Conservation (phyloP, 345 rosid species). For the Acer saccharum region DNA sequence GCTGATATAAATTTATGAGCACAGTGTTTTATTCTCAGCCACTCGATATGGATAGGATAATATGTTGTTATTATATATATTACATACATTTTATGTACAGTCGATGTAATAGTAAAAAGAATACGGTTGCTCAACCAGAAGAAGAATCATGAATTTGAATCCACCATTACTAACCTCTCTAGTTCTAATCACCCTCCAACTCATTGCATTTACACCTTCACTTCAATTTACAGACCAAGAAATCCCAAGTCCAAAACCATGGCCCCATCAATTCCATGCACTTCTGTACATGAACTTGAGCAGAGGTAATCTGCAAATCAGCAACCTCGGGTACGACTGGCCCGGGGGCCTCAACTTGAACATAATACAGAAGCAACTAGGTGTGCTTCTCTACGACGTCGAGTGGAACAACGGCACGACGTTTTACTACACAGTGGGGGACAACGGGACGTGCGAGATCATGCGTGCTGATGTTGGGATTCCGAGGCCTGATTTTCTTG, state of each 20-base stretch:
- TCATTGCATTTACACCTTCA: not conserved
- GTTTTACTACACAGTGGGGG: slow-evolving; percentile 31
- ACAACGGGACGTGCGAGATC: slow-evolving; percentile 18
- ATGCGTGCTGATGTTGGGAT: slow-evolving; percentile 32
- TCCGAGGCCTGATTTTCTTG: slow-evolving; percentile 47
- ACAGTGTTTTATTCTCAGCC: too few relatives aligned
- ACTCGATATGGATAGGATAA: too few relatives aligned
- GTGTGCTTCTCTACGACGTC: slow-evolving; percentile 18
- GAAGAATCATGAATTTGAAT: too few relatives aligned
- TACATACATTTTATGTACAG: too few relatives aligned
- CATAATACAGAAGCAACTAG: slow-evolving; percentile 36
- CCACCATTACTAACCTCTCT: too few relatives aligned
- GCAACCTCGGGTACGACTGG: slow-evolving; percentile 43
- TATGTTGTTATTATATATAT: too few relatives aligned
- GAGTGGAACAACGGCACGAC: slow-evolving; percentile 50
- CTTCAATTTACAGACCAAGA: slow-evolving; percentile 1
- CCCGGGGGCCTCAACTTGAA: slow-evolving; percentile 38
- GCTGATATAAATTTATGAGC: too few relatives aligned
- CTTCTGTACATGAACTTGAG: slow-evolving; percentile 32
- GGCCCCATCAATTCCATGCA: slow-evolving; percentile 47
- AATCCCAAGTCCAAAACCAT: slow-evolving; percentile 30
- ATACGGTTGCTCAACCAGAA: too few relatives aligned
- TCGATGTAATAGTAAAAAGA: too few relatives aligned
- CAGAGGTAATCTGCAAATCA: slow-evolving; percentile 18
- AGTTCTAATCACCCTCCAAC: not conserved